Conservation (phyloP, 805 yeast genomes). For the Scheffersomyces amazonensis region DNA sequence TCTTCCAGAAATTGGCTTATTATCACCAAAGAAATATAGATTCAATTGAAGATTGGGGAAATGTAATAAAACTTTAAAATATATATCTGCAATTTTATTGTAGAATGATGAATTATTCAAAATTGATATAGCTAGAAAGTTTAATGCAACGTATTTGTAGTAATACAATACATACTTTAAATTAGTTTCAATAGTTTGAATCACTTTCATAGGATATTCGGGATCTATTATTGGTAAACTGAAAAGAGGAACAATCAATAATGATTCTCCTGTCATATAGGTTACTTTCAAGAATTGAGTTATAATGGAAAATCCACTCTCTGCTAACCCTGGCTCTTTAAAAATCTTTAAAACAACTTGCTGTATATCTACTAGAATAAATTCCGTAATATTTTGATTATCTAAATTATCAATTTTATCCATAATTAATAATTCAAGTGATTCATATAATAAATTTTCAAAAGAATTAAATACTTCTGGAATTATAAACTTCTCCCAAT, state of each 20-base stretch:
- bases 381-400: constrained; percentile 1
- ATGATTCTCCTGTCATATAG: constrained; percentile 17
- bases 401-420: constrained; percentile 9
- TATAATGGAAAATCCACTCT: constrained; percentile 12
- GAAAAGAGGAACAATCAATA: constrained; percentile 12
- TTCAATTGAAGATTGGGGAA: constrained; percentile 19
- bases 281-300: constrained; percentile 12
- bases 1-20: neutral
- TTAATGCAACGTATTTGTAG: constrained; percentile 26
- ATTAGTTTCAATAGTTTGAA: constrained; percentile 10
- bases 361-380: constrained; percentile 1
- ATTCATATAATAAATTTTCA: constrained; percentile 4
- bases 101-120: constrained; percentile 4
- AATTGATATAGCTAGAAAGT: constrained; percentile 19
- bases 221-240: constrained; percentile 10
- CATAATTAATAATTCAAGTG: constrained; percentile 11
- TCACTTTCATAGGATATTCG: constrained; percentile 16
- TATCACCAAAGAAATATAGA: neutral
- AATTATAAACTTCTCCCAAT: constrained; percentile 1
- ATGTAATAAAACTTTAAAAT: constrained; percentile 19
- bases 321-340: neutral
- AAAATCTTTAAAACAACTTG: neutral
- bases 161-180: constrained; percentile 18
- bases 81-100: constrained; percentile 17
- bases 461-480: constrained; percentile 2